A percentile compares a stretch with the other conserved stretches of the same genome.
Conservation (phyloP, 2,329 filamentous ascomycete genomes). For the Colletotrichum viniferum region DNA sequence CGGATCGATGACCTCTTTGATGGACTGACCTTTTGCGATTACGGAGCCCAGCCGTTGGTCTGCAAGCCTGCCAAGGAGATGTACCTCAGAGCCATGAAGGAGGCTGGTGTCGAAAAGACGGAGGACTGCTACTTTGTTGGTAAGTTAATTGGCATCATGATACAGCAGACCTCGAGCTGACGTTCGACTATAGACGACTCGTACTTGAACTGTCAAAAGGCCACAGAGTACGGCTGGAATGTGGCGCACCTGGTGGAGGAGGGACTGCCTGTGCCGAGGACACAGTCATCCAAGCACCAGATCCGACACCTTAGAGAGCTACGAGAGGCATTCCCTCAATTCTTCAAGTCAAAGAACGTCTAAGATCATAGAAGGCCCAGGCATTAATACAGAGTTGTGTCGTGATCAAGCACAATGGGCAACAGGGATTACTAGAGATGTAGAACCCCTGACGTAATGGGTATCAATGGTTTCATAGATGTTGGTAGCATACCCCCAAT, state of each 20-base stretch:
- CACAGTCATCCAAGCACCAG: constrained; percentile 73
- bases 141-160: constrained; percentile 49
- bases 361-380: not conserved
- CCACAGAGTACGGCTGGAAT: constrained; percentile 83
- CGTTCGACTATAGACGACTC: constrained; percentile 73
- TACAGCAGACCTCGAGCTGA: constrained; percentile 2
- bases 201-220: constrained; percentile 77
- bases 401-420: not conserved
- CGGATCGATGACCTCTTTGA: constrained; percentile 90
- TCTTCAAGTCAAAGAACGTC: constrained; percentile 68
- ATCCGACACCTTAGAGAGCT: constrained; percentile 80
- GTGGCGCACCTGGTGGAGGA: constrained; percentile 86
- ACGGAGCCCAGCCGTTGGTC: constrained; percentile 71
- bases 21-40: constrained; percentile 94
- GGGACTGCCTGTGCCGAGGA: constrained; percentile 64
- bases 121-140: constrained; percentile 92
- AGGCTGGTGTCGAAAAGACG: constrained; percentile 72
- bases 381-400: not conserved
- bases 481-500: not conserved
- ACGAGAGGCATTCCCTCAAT: constrained; percentile 76
- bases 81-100: constrained; percentile 87
- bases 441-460: not conserved
- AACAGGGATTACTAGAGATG: not conserved
- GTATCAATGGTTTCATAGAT: constrained; percentile 1
- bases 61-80: constrained; percentile 88